Conservation (phyloP, 768 basidiomycete species). For the Boletus fagicola region DNA sequence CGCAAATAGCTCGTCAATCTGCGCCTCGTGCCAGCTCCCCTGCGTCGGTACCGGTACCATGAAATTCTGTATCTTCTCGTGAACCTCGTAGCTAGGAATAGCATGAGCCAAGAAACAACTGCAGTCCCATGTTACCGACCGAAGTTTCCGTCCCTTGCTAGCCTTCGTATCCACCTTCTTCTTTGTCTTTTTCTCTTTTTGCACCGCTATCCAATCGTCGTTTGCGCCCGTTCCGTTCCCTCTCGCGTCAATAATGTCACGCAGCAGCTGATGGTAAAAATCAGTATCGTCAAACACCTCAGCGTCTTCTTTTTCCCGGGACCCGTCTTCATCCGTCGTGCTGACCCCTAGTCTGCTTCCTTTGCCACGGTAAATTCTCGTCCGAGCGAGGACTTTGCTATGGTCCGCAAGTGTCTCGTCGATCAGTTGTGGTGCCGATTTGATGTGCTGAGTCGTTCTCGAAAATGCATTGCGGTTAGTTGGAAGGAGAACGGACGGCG, state of each 20-base stretch:
- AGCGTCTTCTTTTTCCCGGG: conserved; percentile 35
- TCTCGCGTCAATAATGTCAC: conserved; percentile 83
- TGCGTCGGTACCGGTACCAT: conserved; percentile 79
- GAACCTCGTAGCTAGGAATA: conserved; percentile 75
- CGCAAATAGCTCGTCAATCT: conserved; percentile 91
- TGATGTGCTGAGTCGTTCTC: conserved; percentile 52
- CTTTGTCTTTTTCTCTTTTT: conserved; percentile 71
- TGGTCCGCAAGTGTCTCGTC: conserved; percentile 68
- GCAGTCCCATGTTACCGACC: conserved; percentile 44
- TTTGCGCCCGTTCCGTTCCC: conserved; percentile 42
- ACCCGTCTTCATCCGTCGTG: conserved; percentile 34
- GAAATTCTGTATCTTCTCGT: conserved; percentile 96
- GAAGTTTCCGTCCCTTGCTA: conserved; percentile 90
- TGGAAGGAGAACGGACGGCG: conserved; percentile 71
- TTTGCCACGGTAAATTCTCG: conserved; percentile 55
- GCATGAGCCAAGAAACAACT: conserved; percentile 1
- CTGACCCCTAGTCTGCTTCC: conserved; percentile 40
- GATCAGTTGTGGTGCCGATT: conserved; percentile 71
- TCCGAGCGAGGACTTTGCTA: conserved; percentile 59
- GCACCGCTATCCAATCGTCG: conserved; percentile 62
- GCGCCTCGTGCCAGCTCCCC: conserved; percentile 91
- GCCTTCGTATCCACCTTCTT: conserved; percentile 95
- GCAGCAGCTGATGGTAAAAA: conserved; percentile 88
- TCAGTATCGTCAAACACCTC: conserved; percentile 86
- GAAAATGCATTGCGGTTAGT: conserved; percentile 71